A percentile compares a stretch with the other conserved stretches of the same genome.
These are phyloP conservation scores for Epichloe scottii DNA, from an alignment of 2,329 filamentous ascomycete genomes.

Conservation along the genomic window DNA sequence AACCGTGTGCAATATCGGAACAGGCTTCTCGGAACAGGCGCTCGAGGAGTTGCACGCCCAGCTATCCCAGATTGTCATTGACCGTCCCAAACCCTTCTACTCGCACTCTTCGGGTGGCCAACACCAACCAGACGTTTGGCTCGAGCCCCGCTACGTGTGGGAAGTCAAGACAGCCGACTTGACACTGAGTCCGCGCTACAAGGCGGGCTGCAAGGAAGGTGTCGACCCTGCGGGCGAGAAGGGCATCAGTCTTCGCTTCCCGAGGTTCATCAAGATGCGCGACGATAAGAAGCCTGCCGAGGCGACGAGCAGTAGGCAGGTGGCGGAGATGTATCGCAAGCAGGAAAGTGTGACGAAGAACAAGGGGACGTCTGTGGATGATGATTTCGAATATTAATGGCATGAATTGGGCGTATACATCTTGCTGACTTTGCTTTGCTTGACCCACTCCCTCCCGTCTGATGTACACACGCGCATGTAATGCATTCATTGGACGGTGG, in stretches of 20 bases:
- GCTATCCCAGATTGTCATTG: slow-evolving; percentile 68
- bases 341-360: slow-evolving; percentile 84
- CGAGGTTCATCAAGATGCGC: slow-evolving; percentile 77
- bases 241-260: slow-evolving; percentile 83
- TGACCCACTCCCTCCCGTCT: neutral
- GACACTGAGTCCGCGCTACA: slow-evolving; percentile 83
- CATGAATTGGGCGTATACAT: neutral
- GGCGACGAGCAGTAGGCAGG: slow-evolving; percentile 71
- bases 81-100: slow-evolving; percentile 89
- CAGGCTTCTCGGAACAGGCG: slow-evolving; percentile 87
- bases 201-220: slow-evolving; percentile 75
- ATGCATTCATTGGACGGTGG: too few species aligned
- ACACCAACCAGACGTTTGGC: slow-evolving; percentile 97
- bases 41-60: slow-evolving; percentile 75
- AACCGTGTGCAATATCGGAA: slow-evolving; percentile 96
- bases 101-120: slow-evolving; percentile 70
- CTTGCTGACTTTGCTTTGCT: neutral
- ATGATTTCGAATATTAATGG: slow-evolving; percentile 86
- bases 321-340: slow-evolving; percentile 93
- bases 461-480: neutral
- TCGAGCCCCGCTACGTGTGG: slow-evolving; percentile 90
- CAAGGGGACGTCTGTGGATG: slow-evolving; percentile 79
- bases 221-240: slow-evolving; percentile 57
- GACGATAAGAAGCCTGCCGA: slow-evolving; percentile 95
- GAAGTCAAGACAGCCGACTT: slow-evolving; percentile 95